phyloP scores from a whole-genome alignment of 768 basidiomycete species.

The Collybia nuda region DNA sequence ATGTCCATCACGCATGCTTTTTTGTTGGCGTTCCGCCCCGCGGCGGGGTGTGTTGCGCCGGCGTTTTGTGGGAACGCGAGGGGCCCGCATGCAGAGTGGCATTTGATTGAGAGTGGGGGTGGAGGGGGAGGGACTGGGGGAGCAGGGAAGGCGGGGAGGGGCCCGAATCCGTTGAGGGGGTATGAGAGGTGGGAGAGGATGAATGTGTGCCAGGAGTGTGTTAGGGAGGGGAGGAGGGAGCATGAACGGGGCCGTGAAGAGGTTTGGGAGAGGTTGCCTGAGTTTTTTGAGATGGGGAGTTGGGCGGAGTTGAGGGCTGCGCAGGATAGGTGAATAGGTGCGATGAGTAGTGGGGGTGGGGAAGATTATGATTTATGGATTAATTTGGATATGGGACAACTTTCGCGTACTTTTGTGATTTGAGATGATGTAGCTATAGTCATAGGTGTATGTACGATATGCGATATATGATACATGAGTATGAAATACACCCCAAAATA shows the following conservation, averaged over 20 bases:
- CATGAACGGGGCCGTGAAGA: constrained; percentile 33
- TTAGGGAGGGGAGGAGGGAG: constrained; percentile 25
- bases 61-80: constrained; percentile 30
- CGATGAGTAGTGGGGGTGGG: too few relatives aligned
- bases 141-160: too few relatives aligned
- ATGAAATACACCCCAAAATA: too few relatives aligned
- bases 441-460: too few relatives aligned
- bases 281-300: constrained; percentile 33
- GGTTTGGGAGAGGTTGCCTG: constrained; percentile 39
- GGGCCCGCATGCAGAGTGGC: constrained; percentile 44
- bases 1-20: constrained; percentile 41
- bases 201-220: constrained; percentile 33
- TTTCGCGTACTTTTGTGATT: too few relatives aligned
- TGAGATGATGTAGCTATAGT: too few relatives aligned
- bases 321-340: constrained; percentile 15
- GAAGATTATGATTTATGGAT: too few relatives aligned
- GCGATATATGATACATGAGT: too few relatives aligned
- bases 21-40: constrained; percentile 36
- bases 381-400: too few relatives aligned
- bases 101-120: constrained; percentile 30
- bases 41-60: constrained; percentile 26
- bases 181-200: constrained; percentile 34
- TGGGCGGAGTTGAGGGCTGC: constrained; percentile 34
- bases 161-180: constrained; percentile 31
- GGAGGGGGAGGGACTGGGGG: too few relatives aligned